Evolutionary conservation across 805 yeast genomes (phyloP), one percentile per base, ranked within the genome.

Genomic region (Wickerhamomyces silvicola): DNA sequence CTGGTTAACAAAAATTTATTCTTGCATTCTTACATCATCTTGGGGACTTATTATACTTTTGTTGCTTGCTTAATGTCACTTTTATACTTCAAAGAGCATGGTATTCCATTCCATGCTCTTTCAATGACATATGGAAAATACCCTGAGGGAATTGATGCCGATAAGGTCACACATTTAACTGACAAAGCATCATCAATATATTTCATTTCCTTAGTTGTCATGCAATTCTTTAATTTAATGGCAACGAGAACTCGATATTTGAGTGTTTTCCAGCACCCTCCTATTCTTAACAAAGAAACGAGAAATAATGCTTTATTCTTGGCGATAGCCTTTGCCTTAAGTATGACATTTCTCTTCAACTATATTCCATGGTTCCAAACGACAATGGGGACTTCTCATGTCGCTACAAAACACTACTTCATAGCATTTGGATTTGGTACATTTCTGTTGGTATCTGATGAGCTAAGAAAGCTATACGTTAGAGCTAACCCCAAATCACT

Each of bases 371-470:
- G 60, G 31, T 48, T 66, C 32, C 62, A 63, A 32, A 38, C 34
- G 1, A 48, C 54, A 12, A 45, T 68, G 38, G 61, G 54, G 5
- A 54, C 70, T 2, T 51, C 55, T 3, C 45, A 47, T 15, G 64
- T 67, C 17, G 72, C 71, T 7, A 67, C 59, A n/a, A 64, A 66
- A 39, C 63, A 60, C 45, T 69, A 59, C 43, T 63, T 70, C 39
- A 59, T 67, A 27, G 66, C 75, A 2, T 23, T 67, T 28, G 71
- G 68, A 0, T 62, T 70, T 42, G 74, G 72, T 12, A 21, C 48
- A 3, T 46, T 59, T n/a, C 57, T 68, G 7, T 37, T 68, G 26
- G 26, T 43, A 5, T 56, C 55, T 37, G 76, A 70, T 39, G 76
- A 70, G 44, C 17, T 52, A 18, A 53, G 75, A 40, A 68, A 68